Conservation (phyloP, 2,329 filamentous ascomycete genomes). For the Aspergillus fijiensis region DNA sequence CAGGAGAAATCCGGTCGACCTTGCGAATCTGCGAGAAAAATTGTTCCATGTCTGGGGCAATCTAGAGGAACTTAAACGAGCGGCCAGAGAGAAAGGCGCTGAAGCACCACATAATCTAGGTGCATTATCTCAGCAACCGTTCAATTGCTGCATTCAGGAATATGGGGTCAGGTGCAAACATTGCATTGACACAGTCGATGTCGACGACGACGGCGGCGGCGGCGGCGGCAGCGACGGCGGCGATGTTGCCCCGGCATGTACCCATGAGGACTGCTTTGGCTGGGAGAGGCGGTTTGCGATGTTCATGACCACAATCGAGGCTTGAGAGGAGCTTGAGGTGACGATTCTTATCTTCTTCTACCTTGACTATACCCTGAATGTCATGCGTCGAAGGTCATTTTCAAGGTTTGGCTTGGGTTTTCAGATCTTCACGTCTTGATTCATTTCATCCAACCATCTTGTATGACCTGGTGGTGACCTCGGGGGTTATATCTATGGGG, state of each 20-base stretch:
- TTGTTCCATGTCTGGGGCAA: constrained; percentile 84
- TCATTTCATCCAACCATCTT: no score
- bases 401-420: no score
- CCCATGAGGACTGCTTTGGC: constrained; percentile 42
- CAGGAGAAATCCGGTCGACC: constrained; percentile 47
- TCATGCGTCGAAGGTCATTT: neutral
- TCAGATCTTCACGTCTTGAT: neutral
- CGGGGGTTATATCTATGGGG: no score
- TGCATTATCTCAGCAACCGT: constrained; percentile 57
- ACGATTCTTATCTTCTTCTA: neutral
- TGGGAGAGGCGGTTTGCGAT: constrained; percentile 66
- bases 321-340: constrained; percentile 4
- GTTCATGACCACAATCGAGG: constrained; percentile 62
- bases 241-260: constrained; percentile 35
- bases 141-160: constrained; percentile 69
- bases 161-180: constrained; percentile 58
- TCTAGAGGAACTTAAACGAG: constrained; percentile 66
- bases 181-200: constrained; percentile 35
- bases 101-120: constrained; percentile 19
- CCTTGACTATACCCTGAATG: neutral
- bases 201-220: no score
- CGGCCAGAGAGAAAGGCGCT: constrained; percentile 26
- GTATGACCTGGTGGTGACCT: no score
- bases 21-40: constrained; percentile 63
- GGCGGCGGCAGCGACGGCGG: constrained; percentile 32